Evolutionary conservation across 1,139 yeast genomes (phyloP).

Genomic region (Debaryomyces robertsiae): DNA sequence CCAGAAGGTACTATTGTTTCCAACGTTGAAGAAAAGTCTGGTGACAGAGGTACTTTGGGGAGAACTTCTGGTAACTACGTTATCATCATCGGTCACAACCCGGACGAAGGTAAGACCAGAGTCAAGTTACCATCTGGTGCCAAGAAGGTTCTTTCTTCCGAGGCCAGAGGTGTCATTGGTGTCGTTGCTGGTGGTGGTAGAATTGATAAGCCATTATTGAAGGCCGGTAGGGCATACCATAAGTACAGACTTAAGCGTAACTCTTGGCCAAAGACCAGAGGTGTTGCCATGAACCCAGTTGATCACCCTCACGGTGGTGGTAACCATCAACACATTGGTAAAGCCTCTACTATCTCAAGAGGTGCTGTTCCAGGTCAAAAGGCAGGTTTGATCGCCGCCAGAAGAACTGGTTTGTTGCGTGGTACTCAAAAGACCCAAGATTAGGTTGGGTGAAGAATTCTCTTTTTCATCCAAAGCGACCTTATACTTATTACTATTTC

Average conservation of each 20-base stretch:
- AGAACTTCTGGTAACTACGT: slow-evolving; percentile 99
- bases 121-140: slow-evolving; percentile 99
- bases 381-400: slow-evolving; percentile 99
- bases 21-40: slow-evolving; percentile 98
- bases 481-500: slow-evolving; percentile 8
- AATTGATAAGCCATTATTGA: slow-evolving; percentile 98
- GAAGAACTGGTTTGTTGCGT: slow-evolving; percentile 99
- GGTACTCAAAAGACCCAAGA: slow-evolving; percentile 99
- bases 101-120: slow-evolving; percentile 98
- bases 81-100: slow-evolving; percentile 98
- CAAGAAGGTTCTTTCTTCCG: slow-evolving; percentile 92
- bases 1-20: slow-evolving; percentile 99
- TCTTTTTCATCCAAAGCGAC: not conserved
- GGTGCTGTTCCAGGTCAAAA: slow-evolving; percentile 99
- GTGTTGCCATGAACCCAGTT: slow-evolving; percentile 99
- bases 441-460: slow-evolving; percentile 32
- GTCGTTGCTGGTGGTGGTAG: slow-evolving; percentile 99
- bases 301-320: slow-evolving; percentile 99
- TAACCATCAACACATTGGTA: slow-evolving; percentile 99
- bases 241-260: slow-evolving; percentile 98
- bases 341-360: slow-evolving; percentile 99
- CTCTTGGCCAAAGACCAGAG: slow-evolving; percentile 99
- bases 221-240: slow-evolving; percentile 99
- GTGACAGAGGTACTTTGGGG: slow-evolving; percentile 99
- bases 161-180: slow-evolving; percentile 99